A percentile compares a stretch with the other conserved stretches of the same genome.
These are phyloP conservation scores for Graphilbum sp. DNA, from an alignment of 2,329 filamentous ascomycete genomes.

Conservation along the genomic window DNA sequence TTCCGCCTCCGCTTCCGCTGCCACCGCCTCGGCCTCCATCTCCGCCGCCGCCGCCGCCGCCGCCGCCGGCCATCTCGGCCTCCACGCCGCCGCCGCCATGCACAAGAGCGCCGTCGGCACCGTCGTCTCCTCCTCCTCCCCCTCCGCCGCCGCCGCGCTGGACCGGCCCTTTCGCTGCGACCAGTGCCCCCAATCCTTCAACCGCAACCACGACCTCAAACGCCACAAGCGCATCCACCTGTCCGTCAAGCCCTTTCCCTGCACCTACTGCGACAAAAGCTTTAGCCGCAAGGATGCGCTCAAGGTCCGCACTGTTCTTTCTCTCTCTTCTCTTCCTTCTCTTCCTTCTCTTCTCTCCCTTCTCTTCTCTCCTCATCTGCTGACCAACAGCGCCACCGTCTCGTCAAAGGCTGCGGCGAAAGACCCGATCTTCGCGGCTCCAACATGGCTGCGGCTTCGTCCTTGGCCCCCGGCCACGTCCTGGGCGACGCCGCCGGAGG, in stretches of 20 bases:
- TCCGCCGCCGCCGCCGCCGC: background rate
- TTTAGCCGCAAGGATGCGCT: conserved; percentile 94
- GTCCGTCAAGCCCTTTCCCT: conserved; percentile 90
- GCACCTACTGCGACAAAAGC: conserved; percentile 81
- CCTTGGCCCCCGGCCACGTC: too few relatives aligned
- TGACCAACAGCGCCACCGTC: conserved; percentile 33
- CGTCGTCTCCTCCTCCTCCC: background rate
- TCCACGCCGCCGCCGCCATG: conserved; percentile 30
- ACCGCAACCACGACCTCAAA: conserved; percentile 90
- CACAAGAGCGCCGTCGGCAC: conserved; percentile 36
- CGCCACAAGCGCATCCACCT: conserved; percentile 90
- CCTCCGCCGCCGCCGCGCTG: conserved; percentile 33
- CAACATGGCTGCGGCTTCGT: background rate
- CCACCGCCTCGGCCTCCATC: conserved; percentile 12
- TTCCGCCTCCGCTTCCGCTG: background rate
- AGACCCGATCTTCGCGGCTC: conserved; percentile 1
- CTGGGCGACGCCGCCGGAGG: too few relatives aligned
- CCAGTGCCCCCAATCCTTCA: conserved; percentile 83
- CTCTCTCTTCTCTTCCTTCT: too few relatives aligned
- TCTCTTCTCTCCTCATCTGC: too few relatives aligned
- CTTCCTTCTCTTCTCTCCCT: too few relatives aligned
- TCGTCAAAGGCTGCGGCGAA: conserved; percentile 48
- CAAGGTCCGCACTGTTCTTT: conserved; percentile 48
- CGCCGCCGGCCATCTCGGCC: conserved; percentile 13
- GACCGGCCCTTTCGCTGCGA: conserved; percentile 94